Base-by-base conservation (phyloP, 306 rosid genomes). In the Hippophae gyantsensis region DNA sequence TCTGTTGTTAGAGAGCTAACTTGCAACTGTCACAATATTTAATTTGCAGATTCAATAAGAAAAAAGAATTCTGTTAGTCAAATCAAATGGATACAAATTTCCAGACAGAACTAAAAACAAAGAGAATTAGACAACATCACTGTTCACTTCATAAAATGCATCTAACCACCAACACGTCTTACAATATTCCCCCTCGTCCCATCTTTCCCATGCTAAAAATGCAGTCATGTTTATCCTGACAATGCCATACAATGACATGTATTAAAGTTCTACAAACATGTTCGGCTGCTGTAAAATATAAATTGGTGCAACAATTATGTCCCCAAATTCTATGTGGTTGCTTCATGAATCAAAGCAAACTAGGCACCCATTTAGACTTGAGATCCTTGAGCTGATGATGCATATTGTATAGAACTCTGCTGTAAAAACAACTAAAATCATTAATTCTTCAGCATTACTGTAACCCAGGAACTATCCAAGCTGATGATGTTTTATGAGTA, bases 1-100 rank as follows among this genome's bases (percentile, higher is more conserved):
- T 18, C 18, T 18, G 18, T 18, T n/a, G 42, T 27, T 52, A 48
- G 7, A 60, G 40, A 32, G 51, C 55, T 59, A 60, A 50, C 44
- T 64, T 38, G 68, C 59, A 64, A 64, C 50, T 55, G 11, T 64
- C 48, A 64, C 79, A 2, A 27, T 76, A 75, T 75, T 57, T 72
- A 67, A 76, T 75, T 70, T 76, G 75, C 84, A 69, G 72, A 69
- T 57, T 65, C 49, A 65, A 75, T 72, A 64, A 47, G 69, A 53
- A 43, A 62, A 54, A 68, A 69, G 57, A 58, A 62, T 56, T 26
- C 47, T 57, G 60, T 60, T 49, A 47, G 62, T 63, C 64, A 48
- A 47, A 61, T 66, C 69, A 68, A 75, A 70, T 75, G 72, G 60
- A 69, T 72, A 59, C 54, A 13, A 68, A 18, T 69, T 72, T 67